Percentiles rank a stretch among this genome's conserved stretches.
Evolutionary conservation across 768 basidiomycete genomes (phyloP).

Genomic region (Butyriboletus loyo): DNA sequence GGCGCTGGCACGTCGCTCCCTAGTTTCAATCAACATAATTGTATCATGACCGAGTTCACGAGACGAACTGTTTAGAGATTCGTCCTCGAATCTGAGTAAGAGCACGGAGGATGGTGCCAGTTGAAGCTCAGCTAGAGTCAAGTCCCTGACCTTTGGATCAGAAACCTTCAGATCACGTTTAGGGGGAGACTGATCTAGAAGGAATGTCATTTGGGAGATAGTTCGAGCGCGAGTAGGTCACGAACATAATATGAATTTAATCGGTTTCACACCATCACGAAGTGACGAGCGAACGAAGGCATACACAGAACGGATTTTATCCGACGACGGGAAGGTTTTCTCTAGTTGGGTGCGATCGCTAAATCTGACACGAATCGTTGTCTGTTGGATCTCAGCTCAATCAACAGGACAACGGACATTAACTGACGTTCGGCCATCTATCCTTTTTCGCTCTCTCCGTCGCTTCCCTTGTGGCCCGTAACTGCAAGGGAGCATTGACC

Average conservation of each 20-base stretch:
- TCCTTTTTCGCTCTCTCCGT: slow-evolving; percentile 56
- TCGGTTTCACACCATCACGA: slow-evolving; percentile 69
- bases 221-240: slow-evolving; percentile 10
- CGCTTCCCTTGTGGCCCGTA: slow-evolving; percentile 62
- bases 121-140: slow-evolving; percentile 64
- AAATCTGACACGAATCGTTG: slow-evolving; percentile 79
- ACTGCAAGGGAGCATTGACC: slow-evolving; percentile 65
- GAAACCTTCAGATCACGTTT: slow-evolving; percentile 81
- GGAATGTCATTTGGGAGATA: slow-evolving; percentile 1
- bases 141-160: slow-evolving; percentile 67
- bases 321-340: slow-evolving; percentile 68
- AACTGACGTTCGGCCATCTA: slow-evolving; percentile 67
- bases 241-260: slow-evolving; percentile 84
- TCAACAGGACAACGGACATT: background rate
- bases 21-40: slow-evolving; percentile 26
- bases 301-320: slow-evolving; percentile 80
- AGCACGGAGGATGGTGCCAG: slow-evolving; percentile 81
- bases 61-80: slow-evolving; percentile 58
- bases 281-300: slow-evolving; percentile 76
- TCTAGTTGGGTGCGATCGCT: slow-evolving; percentile 80
- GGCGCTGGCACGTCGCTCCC: slow-evolving; percentile 61
- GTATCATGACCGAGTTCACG: background rate
- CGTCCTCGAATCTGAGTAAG: slow-evolving; percentile 71
- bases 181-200: slow-evolving; percentile 74
- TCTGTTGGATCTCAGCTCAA: slow-evolving; percentile 43